Evolutionary conservation across 352 stramenopile species (phyloP).

Genomic region (Globisporangium mamillatum): DNA sequence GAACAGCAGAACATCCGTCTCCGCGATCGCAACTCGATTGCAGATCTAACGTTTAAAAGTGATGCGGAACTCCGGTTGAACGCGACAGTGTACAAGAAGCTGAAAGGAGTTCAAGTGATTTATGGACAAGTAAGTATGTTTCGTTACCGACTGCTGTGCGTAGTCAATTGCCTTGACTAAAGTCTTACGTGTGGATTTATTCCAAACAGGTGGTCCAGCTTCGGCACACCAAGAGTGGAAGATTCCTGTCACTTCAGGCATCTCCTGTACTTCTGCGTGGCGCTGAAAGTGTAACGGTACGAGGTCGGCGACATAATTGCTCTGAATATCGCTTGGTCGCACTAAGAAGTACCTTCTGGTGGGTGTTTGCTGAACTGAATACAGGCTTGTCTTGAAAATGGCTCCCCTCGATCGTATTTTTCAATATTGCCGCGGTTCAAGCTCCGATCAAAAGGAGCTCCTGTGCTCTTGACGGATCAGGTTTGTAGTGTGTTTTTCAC

Average conservation of each 20-base stretch:
- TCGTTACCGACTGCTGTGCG: background rate
- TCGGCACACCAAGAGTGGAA: constrained; percentile 55
- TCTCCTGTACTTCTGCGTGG: constrained; percentile 47
- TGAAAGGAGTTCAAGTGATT: constrained; percentile 52
- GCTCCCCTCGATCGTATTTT: constrained; percentile 49
- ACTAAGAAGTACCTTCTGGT: background rate
- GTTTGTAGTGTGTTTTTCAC: constrained; percentile 17
- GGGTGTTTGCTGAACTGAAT: too few species aligned
- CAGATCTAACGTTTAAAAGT: constrained; percentile 69
- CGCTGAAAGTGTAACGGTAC: constrained; percentile 49
- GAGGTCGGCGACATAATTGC: background rate
- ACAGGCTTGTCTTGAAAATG: constrained; percentile 42
- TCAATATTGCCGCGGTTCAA: constrained; percentile 61
- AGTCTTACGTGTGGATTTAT: background rate
- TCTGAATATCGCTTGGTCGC: background rate
- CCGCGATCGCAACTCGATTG: constrained; percentile 26
- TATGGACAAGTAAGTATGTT: constrained; percentile 51
- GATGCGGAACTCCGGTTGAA: constrained; percentile 66
- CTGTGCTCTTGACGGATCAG: constrained; percentile 67
- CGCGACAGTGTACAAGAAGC: constrained; percentile 66
- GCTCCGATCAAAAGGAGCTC: constrained; percentile 55
- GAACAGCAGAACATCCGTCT: constrained; percentile 9
- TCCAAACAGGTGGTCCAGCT: constrained; percentile 51
- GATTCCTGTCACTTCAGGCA: constrained; percentile 51
- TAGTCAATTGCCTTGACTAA: background rate